A percentile compares a stretch with the other conserved stretches of the same genome.
Evolutionary conservation across 2,329 filamentous ascomycete species (phyloP).

Genomic region (Ophiostoma pallidulum): DNA sequence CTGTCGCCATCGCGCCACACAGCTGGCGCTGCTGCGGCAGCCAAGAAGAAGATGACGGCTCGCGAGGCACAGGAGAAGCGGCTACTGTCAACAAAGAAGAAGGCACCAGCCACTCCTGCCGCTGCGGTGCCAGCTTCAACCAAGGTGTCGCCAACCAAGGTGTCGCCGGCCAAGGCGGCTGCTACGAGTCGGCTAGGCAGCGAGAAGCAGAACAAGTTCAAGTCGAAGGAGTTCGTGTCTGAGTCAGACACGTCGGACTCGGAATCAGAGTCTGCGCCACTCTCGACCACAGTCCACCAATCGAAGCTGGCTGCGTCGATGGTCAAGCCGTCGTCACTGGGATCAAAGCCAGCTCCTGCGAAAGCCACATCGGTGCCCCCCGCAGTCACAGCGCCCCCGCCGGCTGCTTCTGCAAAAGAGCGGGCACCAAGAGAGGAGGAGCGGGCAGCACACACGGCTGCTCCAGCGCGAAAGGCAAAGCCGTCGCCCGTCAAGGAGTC

Average conservation of each 20-base stretch:
- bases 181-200: slow-evolving; percentile 28
- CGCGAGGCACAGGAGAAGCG: slow-evolving; percentile 49
- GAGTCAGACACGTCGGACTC: slow-evolving; percentile 45
- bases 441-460: not conserved
- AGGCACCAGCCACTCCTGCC: slow-evolving; percentile 20
- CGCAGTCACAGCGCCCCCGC: too few relatives aligned
- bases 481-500: slow-evolving; percentile 12
- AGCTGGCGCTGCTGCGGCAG: not conserved
- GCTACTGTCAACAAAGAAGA: slow-evolving; percentile 37
- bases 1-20: slow-evolving; percentile 29
- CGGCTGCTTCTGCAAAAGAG: slow-evolving; percentile 7
- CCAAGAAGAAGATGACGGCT: slow-evolving; percentile 42
- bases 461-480: slow-evolving; percentile 15
- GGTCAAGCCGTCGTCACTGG: slow-evolving; percentile 2
- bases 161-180: slow-evolving; percentile 32
- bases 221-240: slow-evolving; percentile 47
- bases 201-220: slow-evolving; percentile 30
- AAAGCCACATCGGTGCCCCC: slow-evolving; percentile 7
- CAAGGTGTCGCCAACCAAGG: slow-evolving; percentile 22
- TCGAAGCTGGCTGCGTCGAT: slow-evolving; percentile 4
- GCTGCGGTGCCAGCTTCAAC: not conserved
- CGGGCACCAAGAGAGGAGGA: slow-evolving; percentile 13
- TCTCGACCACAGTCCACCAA: slow-evolving; percentile 25
- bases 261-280: slow-evolving; percentile 28
- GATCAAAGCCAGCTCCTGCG: slow-evolving; percentile 14